Evolutionary conservation across 2,329 filamentous ascomycete genomes (phyloP).

Genomic region (Venturia effusa): DNA sequence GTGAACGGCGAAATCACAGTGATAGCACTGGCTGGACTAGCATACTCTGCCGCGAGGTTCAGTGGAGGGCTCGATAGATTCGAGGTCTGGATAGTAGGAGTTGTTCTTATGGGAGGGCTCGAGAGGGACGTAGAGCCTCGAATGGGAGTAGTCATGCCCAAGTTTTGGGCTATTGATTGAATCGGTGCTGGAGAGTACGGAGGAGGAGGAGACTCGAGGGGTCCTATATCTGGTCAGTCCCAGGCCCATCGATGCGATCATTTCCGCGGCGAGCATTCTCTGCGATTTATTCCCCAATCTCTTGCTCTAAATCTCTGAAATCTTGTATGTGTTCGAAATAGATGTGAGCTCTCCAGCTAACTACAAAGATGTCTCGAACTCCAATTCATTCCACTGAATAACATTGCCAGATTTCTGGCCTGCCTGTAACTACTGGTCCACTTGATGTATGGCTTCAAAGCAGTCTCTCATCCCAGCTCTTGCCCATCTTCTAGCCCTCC

Average conservation of each 20-base stretch:
- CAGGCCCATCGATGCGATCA: too few species aligned
- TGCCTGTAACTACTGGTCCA: too few species aligned
- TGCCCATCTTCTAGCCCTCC: neutral
- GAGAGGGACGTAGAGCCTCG: neutral
- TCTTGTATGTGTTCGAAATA: too few species aligned
- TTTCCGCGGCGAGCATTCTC: too few species aligned
- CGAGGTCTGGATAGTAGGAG: constrained; percentile 1
- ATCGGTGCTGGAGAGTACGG: constrained; percentile 10
- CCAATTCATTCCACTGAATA: too few species aligned
- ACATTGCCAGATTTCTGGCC: neutral
- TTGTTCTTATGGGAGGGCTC: neutral
- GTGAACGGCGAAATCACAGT: constrained; percentile 5
- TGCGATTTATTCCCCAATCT: too few species aligned
- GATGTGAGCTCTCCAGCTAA: too few species aligned
- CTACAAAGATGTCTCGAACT: too few species aligned
- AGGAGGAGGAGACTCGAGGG: constrained; percentile 10
- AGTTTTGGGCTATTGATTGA: constrained; percentile 1
- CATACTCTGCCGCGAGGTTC: constrained; percentile 5
- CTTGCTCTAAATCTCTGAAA: too few species aligned
- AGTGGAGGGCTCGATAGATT: constrained; percentile 1
- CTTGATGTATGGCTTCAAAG: neutral
- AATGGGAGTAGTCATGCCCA: neutral
- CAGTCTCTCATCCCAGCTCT: neutral
- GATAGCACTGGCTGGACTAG: constrained; percentile 9
- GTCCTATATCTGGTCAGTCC: neutral